These are phyloP conservation scores for Suillus cothurnatus DNA, from an alignment of 768 basidiomycete species.

Conservation along the genomic window DNA sequence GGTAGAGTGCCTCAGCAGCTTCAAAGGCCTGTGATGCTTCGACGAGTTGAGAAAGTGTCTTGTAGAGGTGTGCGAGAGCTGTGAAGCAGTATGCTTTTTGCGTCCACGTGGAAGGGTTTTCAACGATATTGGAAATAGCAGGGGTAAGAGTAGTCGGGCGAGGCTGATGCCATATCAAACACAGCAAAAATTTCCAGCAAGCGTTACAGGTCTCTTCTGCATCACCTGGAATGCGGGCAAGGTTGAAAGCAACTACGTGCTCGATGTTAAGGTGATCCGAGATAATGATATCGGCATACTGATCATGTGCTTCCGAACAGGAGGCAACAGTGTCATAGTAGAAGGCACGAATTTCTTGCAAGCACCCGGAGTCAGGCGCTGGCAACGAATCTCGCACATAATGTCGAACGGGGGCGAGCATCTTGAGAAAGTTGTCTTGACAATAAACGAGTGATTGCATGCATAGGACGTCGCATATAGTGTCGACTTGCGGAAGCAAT, in stretches of 20 bases:
- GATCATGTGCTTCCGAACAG: too few relatives aligned
- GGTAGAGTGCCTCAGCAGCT: neutral
- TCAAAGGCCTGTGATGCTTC: neutral
- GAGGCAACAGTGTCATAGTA: too few relatives aligned
- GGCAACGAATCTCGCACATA: neutral
- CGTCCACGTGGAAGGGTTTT: neutral
- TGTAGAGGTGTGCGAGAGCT: neutral
- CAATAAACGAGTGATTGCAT: neutral
- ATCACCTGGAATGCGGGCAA: neutral
- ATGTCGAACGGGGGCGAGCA: slow-evolving; percentile 1
- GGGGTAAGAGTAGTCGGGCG: neutral
- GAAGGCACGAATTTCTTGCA: too few relatives aligned
- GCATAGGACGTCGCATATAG: neutral
- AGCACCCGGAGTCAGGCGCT: neutral
- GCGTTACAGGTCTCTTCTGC: neutral
- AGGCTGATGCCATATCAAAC: neutral
- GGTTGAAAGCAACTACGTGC: neutral
- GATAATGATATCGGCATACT: too few relatives aligned
- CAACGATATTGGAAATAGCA: neutral
- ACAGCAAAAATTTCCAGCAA: neutral
- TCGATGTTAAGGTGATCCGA: neutral
- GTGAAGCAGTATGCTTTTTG: neutral
- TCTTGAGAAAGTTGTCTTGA: neutral
- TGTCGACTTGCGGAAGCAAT: neutral
- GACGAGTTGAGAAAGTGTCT: neutral